These are phyloP conservation scores for Thraustochytrium sp. DNA, from an alignment of 352 stramenopile species.

Conservation along the genomic window DNA sequence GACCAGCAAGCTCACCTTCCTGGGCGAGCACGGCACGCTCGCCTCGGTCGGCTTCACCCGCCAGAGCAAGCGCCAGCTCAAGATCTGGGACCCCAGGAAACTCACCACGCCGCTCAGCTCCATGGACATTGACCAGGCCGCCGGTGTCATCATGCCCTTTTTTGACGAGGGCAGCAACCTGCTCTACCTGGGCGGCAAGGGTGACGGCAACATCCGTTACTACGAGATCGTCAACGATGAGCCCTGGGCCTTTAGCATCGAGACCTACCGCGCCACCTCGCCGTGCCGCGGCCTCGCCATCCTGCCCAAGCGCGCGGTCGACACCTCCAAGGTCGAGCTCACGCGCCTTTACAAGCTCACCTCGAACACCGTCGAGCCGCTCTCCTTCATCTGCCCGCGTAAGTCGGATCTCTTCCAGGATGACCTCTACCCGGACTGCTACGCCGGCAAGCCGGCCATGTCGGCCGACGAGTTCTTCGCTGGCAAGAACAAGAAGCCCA, in stretches of 20 bases:
- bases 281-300: conserved; percentile 91
- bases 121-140: conserved; percentile 74
- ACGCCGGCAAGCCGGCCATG: conserved; percentile 68
- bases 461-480: conserved; percentile 39
- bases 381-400: conserved; percentile 89
- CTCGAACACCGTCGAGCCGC: conserved; percentile 89
- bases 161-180: conserved; percentile 96
- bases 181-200: conserved; percentile 95
- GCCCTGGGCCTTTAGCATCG: conserved; percentile 49
- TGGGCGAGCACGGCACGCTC: conserved; percentile 90
- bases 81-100: conserved; percentile 81
- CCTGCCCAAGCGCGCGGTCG: conserved; percentile 92
- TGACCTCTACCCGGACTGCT: conserved; percentile 97
- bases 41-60: conserved; percentile 94
- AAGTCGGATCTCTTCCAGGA: conserved; percentile 99
- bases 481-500: conserved; percentile 42
- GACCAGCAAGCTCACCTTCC: conserved; percentile 92
- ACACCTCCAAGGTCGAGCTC: conserved; percentile 98
- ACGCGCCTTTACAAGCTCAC: conserved; percentile 88
- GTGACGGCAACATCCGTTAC: conserved; percentile 98
- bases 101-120: conserved; percentile 49
- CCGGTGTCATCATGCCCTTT: conserved; percentile 97
- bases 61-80: conserved; percentile 87
- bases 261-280: conserved; percentile 49
- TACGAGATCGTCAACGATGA: conserved; percentile 95